These are phyloP conservation scores for Boeremia lycopersici DNA, from an alignment of 2,329 filamentous ascomycete species.

Conservation along the genomic window DNA sequence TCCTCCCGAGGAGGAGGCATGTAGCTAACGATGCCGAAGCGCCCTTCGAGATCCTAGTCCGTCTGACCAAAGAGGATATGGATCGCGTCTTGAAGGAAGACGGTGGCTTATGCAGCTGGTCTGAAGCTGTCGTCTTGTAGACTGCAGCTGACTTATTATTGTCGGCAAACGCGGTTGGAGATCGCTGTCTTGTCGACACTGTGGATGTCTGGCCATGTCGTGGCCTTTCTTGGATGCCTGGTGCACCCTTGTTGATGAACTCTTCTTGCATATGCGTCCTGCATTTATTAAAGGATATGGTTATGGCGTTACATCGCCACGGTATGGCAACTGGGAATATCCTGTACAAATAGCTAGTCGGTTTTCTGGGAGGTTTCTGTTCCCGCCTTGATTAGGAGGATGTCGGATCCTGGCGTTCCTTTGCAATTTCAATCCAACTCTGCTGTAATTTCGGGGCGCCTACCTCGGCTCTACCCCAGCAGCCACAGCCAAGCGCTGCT, in stretches of 20 bases:
- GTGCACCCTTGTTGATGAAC: conserved; percentile 22
- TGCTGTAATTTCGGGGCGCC: conserved; percentile 7
- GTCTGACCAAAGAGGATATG: conserved; percentile 44
- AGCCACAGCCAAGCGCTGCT: neutral
- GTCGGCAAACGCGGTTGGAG: conserved; percentile 7
- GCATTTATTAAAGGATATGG: conserved; percentile 26
- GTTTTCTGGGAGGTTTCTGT: conserved; percentile 14
- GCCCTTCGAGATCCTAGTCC: conserved; percentile 44
- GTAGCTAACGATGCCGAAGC: conserved; percentile 31
- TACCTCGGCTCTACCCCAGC: conserved; percentile 5
- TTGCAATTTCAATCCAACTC: conserved; percentile 3
- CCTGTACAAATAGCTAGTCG: conserved; percentile 41
- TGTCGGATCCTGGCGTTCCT: conserved; percentile 15
- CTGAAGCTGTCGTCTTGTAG: conserved; percentile 35
- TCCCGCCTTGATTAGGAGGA: conserved; percentile 8
- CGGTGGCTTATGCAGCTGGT: conserved; percentile 37
- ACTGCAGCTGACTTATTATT: neutral
- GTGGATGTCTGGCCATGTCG: neutral
- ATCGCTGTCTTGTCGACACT: neutral
- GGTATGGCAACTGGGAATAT: conserved; percentile 37
- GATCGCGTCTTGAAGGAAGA: conserved; percentile 35
- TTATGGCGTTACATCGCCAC: conserved; percentile 25
- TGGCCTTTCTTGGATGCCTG: conserved; percentile 20
- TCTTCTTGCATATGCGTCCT: conserved; percentile 13
- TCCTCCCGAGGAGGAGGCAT: conserved; percentile 39